phyloP scores from a whole-genome alignment of 2,329 filamentous ascomycete species.

The Monosporascus sp. region DNA sequence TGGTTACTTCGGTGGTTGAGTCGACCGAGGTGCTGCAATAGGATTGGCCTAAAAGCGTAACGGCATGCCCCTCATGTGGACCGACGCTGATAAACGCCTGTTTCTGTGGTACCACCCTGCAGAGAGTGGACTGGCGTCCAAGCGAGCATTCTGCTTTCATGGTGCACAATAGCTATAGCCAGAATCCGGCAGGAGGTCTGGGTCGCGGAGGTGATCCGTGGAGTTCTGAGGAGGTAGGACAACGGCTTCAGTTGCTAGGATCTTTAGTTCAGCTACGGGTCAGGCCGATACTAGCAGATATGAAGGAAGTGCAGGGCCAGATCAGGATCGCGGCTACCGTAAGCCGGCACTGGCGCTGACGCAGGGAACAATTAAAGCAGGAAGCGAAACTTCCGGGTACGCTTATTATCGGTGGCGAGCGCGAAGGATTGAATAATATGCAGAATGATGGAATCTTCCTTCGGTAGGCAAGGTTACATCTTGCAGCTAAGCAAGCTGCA shows the following conservation, averaged over 20 bases:
- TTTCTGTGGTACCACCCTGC: background rate
- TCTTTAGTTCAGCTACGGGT: background rate
- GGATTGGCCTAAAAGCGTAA: background rate
- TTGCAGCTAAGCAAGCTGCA: background rate
- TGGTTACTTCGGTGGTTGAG: background rate
- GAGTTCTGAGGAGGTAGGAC: background rate
- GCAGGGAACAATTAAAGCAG: background rate
- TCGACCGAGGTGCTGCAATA: background rate
- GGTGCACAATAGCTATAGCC: background rate
- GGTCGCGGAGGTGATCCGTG: background rate
- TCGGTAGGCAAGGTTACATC: background rate
- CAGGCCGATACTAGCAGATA: background rate
- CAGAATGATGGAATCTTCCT: background rate
- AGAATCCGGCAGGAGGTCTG: background rate
- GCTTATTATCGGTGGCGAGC: background rate
- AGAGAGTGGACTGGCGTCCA: background rate
- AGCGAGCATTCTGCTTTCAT: background rate
- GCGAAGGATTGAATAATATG: background rate
- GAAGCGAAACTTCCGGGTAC: background rate
- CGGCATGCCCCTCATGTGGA: background rate
- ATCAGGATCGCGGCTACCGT: too few species aligned
- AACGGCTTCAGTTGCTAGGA: background rate
- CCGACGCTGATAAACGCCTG: background rate
- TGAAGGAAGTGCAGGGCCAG: background rate
- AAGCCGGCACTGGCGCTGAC: background rate